These are phyloP conservation scores for Aureobasidium melanogenum DNA, from an alignment of 2,329 filamentous ascomycete genomes.

Conservation along the genomic window DNA sequence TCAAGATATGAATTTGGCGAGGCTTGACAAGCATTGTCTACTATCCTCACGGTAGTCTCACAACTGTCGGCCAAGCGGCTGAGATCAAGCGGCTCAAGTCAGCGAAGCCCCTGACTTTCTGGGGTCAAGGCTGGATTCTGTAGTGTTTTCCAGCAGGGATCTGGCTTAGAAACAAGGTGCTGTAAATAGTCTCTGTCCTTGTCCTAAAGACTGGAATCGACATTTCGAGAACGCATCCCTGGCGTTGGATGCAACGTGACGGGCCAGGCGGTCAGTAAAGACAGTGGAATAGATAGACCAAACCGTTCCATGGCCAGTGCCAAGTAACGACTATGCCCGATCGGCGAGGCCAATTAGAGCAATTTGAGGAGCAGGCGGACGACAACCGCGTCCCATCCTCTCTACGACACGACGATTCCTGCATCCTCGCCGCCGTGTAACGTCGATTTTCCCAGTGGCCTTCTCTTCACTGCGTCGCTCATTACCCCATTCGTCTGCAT, in stretches of 20 bases:
- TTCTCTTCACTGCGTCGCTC: constrained; percentile 11
- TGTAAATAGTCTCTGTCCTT: not conserved
- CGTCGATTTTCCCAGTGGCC: constrained; percentile 3
- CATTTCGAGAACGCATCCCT: not conserved
- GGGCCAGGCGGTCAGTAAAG: not conserved
- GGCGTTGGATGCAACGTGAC: not conserved
- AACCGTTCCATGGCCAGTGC: not conserved
- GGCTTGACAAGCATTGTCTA: not conserved
- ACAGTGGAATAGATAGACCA: not conserved
- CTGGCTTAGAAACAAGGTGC: not conserved
- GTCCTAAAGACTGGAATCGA: not conserved
- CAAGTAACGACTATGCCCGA: not conserved
- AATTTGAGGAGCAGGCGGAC: constrained; percentile 2
- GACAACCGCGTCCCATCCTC: not conserved
- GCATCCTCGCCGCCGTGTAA: constrained; percentile 11
- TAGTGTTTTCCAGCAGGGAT: not conserved
- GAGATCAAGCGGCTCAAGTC: not conserved
- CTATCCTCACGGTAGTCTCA: not conserved
- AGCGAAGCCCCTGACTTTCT: not conserved
- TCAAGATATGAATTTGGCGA: not conserved
- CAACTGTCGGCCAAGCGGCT: not conserved
- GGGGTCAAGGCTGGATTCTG: not conserved
- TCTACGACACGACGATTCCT: constrained; percentile 7
- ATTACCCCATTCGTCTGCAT: constrained; percentile 10
- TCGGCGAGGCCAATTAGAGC: not conserved